Conservation (phyloP, 176 grass and related monocot species). For the Metroxylon sagu region DNA sequence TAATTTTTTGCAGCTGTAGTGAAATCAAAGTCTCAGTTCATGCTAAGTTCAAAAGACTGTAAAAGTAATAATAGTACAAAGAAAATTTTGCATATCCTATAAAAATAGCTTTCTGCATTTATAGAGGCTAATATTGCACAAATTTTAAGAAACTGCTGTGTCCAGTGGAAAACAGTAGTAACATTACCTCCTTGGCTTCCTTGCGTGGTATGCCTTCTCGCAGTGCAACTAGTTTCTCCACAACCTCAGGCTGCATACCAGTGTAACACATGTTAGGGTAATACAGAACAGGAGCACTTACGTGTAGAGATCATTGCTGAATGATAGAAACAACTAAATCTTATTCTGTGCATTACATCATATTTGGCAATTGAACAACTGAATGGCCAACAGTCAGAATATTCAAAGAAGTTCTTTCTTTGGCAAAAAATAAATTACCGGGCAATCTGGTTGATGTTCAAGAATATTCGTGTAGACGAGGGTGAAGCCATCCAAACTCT, state of each 20-base stretch:
- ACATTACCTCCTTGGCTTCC: constrained; percentile 91
- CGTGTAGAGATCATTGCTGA: neutral
- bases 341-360: neutral
- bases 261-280: constrained; percentile 14
- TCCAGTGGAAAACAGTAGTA: no score
- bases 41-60: no score
- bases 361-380: neutral
- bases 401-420: neutral
- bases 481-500: constrained; percentile 95
- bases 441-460: constrained; percentile 98
- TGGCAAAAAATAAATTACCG: constrained; percentile 40
- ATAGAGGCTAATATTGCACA: no score
- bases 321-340: neutral
- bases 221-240: constrained; percentile 95
- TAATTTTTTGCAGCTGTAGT: no score
- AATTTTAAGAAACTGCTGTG: no score
- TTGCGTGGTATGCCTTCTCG: constrained; percentile 88
- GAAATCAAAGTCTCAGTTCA: no score
- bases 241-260: constrained; percentile 74
- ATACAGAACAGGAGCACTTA: constrained; percentile 1
- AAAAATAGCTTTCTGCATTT: no score
- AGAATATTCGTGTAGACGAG: constrained; percentile 97
- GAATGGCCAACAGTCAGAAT: neutral
- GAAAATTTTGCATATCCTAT: no score
- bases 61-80: no score